Conservation (phyloP, 139 green algal species). For the Closterium sp. region DNA sequence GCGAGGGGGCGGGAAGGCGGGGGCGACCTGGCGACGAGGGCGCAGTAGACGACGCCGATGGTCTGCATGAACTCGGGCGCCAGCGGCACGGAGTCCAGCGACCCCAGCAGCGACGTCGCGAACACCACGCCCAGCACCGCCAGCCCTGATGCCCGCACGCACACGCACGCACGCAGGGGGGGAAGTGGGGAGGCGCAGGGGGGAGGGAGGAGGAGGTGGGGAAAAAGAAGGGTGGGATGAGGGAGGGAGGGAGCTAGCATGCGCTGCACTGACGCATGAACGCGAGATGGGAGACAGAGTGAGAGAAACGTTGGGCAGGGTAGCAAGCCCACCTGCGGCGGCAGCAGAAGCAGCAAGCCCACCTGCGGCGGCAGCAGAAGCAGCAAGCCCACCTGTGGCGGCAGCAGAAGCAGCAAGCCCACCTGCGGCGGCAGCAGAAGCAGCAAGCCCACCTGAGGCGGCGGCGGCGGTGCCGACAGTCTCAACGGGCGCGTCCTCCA, state of each 20-base stretch:
- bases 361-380: too few relatives aligned
- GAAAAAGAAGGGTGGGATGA: not conserved
- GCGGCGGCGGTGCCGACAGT: not conserved
- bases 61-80: slow-evolving; percentile 26
- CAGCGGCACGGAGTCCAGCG: slow-evolving; percentile 27
- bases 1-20: not conserved
- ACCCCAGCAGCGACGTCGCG: slow-evolving; percentile 8
- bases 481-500: not conserved
- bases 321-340: too few relatives aligned
- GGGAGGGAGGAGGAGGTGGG: too few relatives aligned
- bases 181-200: too few relatives aligned
- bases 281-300: too few relatives aligned
- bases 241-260: not conserved
- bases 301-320: too few relatives aligned
- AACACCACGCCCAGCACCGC: slow-evolving; percentile 21
- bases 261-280: too few relatives aligned
- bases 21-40: slow-evolving; percentile 21
- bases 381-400: too few relatives aligned
- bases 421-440: too few relatives aligned
- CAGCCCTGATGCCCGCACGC: not conserved
- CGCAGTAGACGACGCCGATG: slow-evolving; percentile 15
- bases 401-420: too few relatives aligned
- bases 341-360: too few relatives aligned
- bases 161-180: not conserved
- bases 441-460: not conserved